These are phyloP conservation scores for Insectozyma bohioensis DNA, from an alignment of 1,139 yeast genomes.

Conservation along the genomic window DNA sequence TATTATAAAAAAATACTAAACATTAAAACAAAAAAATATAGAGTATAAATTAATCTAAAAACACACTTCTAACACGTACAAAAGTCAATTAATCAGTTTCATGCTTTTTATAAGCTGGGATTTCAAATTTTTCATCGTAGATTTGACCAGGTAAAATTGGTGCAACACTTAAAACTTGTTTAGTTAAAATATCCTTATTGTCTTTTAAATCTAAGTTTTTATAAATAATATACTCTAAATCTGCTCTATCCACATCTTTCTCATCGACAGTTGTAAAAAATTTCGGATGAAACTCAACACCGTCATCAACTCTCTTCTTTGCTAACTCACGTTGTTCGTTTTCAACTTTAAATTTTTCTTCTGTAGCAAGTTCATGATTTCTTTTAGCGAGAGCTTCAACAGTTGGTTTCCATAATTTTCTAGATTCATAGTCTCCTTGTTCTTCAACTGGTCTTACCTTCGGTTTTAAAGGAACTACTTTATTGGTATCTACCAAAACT, in stretches of 20 bases:
- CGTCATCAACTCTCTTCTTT: constrained; percentile 72
- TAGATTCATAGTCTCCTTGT: constrained; percentile 80
- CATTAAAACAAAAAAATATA: no score
- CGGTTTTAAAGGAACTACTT: constrained; percentile 56
- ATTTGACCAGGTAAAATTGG: constrained; percentile 80
- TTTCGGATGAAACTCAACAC: constrained; percentile 78
- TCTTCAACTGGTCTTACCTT: constrained; percentile 73
- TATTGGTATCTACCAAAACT: constrained; percentile 64
- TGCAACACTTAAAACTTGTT: constrained; percentile 58
- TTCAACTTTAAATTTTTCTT: constrained; percentile 83
- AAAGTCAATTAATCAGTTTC: no score
- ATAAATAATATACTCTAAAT: constrained; percentile 64
- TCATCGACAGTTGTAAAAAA: constrained; percentile 51
- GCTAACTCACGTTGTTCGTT: constrained; percentile 76
- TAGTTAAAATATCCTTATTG: constrained; percentile 50
- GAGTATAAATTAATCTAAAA: no score
- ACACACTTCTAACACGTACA: no score
- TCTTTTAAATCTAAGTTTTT: constrained; percentile 46
- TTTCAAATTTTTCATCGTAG: constrained; percentile 60
- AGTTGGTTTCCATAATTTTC: constrained; percentile 81
- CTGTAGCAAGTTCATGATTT: constrained; percentile 81
- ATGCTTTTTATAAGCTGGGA: constrained; percentile 63
- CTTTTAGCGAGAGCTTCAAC: constrained; percentile 72
- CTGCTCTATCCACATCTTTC: constrained; percentile 22
- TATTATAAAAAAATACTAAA: no score